These are phyloP conservation scores for Penicillium bialowiezense DNA, from an alignment of 495 filamentous ascomycete species.

Conservation along the genomic window DNA sequence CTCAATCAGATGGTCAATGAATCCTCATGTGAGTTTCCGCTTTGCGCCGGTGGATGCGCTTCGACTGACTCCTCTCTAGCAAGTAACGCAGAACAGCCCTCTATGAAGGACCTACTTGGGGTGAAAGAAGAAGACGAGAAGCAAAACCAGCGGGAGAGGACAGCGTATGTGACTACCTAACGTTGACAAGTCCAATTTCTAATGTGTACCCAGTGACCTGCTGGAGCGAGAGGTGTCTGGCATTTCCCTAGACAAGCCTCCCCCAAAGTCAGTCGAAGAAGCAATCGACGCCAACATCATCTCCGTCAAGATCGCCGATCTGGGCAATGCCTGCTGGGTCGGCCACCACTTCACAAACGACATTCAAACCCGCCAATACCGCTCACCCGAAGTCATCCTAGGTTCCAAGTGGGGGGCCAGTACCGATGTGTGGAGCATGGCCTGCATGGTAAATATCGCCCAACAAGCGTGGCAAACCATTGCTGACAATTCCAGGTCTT, in stretches of 20 bases:
- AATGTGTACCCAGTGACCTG: constrained; percentile 61
- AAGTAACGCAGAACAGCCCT: constrained; percentile 32
- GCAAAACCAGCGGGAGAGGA: constrained; percentile 88
- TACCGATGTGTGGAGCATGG: constrained; percentile 99
- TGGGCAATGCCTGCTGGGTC: constrained; percentile 98
- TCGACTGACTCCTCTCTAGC: constrained; percentile 2
- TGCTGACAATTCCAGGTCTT: constrained; percentile 63
- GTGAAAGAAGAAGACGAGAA: constrained; percentile 65
- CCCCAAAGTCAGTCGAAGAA: constrained; percentile 39
- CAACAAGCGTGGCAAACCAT: too few relatives aligned
- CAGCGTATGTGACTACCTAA: constrained; percentile 63
- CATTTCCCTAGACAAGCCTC: constrained; percentile 83
- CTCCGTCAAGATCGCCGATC: constrained; percentile 97
- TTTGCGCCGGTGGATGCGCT: too few relatives aligned
- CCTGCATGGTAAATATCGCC: constrained; percentile 73
- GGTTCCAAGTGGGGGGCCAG: constrained; percentile 98
- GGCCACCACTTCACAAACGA: constrained; percentile 99
- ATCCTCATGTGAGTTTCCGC: constrained; percentile 51
- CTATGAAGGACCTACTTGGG: constrained; percentile 59
- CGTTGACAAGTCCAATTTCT: neutral
- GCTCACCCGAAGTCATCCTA: constrained; percentile 94
- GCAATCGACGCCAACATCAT: constrained; percentile 69
- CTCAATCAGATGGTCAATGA: constrained; percentile 82
- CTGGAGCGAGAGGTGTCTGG: constrained; percentile 90
- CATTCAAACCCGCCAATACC: constrained; percentile 96